Evolutionary conservation across 305 asterid genomes (phyloP).

Genomic region (Rubia tinctorum): DNA sequence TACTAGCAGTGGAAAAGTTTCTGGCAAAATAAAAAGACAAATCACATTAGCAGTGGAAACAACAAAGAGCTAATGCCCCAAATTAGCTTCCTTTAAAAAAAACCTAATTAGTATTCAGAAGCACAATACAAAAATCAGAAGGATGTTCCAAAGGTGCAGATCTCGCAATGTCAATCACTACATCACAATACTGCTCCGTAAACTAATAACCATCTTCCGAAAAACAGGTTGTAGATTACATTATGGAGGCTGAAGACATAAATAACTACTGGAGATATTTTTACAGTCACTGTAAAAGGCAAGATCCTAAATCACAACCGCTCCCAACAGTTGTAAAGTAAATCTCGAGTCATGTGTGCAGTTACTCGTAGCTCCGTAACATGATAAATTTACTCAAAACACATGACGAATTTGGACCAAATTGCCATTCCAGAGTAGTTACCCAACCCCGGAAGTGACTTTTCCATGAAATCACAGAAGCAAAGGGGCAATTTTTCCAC

Average conservation of each 20-base stretch:
- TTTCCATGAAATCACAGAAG: background rate
- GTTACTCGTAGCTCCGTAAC: background rate
- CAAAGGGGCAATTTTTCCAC: background rate
- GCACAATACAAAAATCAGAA: slow-evolving; percentile 3
- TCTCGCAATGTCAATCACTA: slow-evolving; percentile 6
- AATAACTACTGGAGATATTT: background rate
- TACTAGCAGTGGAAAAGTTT: background rate
- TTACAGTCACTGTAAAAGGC: background rate
- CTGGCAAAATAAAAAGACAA: background rate
- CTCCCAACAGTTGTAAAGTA: background rate
- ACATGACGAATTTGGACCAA: background rate
- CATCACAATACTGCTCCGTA: no score
- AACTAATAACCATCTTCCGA: no score
- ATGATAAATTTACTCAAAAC: background rate
- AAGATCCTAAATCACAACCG: background rate
- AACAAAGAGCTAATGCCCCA: background rate
- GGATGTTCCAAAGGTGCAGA: background rate
- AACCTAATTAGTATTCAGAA: background rate
- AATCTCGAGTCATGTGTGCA: background rate
- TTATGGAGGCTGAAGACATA: background rate
- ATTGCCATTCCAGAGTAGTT: background rate
- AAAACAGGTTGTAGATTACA: background rate
- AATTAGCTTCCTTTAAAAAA: background rate
- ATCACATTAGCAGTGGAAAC: background rate
- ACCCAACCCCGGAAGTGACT: background rate